Conservation (phyloP, 768 basidiomycete species). For the Lepiota subincarnata region DNA sequence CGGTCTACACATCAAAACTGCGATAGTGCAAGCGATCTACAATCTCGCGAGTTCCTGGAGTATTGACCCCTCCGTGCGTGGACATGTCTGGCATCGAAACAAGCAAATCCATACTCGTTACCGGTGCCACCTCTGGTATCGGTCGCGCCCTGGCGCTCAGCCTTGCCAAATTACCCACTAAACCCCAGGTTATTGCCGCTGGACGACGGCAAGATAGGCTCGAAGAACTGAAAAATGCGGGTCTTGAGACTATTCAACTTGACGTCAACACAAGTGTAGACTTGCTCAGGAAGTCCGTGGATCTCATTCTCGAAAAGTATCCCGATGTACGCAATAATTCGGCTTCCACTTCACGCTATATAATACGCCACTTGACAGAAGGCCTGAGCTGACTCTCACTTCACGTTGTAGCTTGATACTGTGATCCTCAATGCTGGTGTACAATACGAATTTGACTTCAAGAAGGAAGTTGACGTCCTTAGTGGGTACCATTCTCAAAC, state of each 20-base stretch:
- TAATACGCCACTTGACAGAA: not conserved
- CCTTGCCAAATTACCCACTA: constrained; percentile 41
- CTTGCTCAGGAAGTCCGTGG: constrained; percentile 36
- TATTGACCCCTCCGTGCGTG: not conserved
- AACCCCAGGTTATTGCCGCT: constrained; percentile 46
- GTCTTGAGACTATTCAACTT: constrained; percentile 38
- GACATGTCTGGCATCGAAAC: constrained; percentile 37
- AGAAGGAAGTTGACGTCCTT: constrained; percentile 36
- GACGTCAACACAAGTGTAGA: constrained; percentile 38
- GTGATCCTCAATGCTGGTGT: constrained; percentile 51
- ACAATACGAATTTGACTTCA: constrained; percentile 47
- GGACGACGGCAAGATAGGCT: constrained; percentile 53
- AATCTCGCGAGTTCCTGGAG: not conserved
- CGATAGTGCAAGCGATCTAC: no score
- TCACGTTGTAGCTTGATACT: constrained; percentile 43
- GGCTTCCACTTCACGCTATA: not conserved
- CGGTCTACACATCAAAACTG: no score
- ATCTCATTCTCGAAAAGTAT: constrained; percentile 37
- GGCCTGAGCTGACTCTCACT: not conserved
- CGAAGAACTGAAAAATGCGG: constrained; percentile 38
- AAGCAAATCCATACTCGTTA: constrained; percentile 47
- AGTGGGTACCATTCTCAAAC: constrained; percentile 9
- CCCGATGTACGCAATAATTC: constrained; percentile 36
- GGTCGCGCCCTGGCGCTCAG: constrained; percentile 52
- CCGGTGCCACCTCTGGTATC: constrained; percentile 57